These are phyloP conservation scores for Ascochyta lentis DNA, from an alignment of 2,329 filamentous ascomycete species.

Conservation along the genomic window DNA sequence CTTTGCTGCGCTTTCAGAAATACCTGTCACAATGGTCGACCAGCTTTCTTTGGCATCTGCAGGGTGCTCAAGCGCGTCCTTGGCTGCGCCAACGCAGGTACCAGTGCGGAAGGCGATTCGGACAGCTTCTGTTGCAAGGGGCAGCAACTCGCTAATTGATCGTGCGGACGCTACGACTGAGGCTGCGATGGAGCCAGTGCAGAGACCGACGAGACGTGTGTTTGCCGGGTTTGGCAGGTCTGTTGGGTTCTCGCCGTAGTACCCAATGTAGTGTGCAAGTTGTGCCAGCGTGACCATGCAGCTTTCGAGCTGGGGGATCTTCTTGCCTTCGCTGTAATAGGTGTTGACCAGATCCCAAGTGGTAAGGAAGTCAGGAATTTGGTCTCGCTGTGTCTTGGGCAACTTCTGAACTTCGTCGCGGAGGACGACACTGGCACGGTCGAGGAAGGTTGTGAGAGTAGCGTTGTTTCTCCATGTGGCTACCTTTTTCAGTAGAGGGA, in stretches of 20 bases:
- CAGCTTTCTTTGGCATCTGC: constrained; percentile 66
- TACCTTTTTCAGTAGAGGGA: constrained; percentile 63
- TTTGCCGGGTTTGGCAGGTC: constrained; percentile 59
- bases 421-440: constrained; percentile 64
- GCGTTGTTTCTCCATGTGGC: constrained; percentile 60
- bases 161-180: constrained; percentile 69
- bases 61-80: constrained; percentile 58
- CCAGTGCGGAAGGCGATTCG: constrained; percentile 72
- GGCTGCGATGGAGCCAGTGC: constrained; percentile 74
- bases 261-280: constrained; percentile 72
- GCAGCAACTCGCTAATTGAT: constrained; percentile 67
- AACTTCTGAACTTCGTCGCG: constrained; percentile 66
- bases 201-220: constrained; percentile 67
- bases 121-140: constrained; percentile 68
- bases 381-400: constrained; percentile 62
- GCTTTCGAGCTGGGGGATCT: constrained; percentile 69
- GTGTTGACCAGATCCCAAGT: constrained; percentile 70
- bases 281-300: constrained; percentile 70
- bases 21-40: constrained; percentile 70
- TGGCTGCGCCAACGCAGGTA: constrained; percentile 52
- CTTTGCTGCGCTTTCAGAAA: constrained; percentile 60
- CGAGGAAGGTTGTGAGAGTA: constrained; percentile 68
- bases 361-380: constrained; percentile 67
- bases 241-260: constrained; percentile 61
- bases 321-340: constrained; percentile 64